phyloP scores from a whole-genome alignment of 306 rosid genomes.

The Prunus padus region DNA sequence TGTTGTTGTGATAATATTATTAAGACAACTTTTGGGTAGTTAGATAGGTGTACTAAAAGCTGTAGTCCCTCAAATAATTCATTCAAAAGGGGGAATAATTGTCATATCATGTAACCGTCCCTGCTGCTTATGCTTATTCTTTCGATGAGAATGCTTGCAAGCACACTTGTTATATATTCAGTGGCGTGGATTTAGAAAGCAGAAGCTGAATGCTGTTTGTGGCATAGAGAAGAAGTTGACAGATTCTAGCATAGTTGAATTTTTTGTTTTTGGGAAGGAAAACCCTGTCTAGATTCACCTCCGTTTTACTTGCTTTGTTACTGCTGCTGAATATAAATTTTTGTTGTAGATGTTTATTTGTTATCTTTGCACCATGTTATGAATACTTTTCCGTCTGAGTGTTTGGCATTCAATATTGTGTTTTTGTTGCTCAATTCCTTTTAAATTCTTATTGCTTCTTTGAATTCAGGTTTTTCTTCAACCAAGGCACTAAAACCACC shows the following conservation, averaged over 20 bases:
- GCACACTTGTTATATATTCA: too few relatives aligned
- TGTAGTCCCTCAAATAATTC: neutral
- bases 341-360: neutral
- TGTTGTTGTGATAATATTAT: neutral
- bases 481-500: constrained; percentile 17
- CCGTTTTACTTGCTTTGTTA: neutral
- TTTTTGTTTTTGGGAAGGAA: neutral
- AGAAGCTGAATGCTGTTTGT: neutral
- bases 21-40: neutral
- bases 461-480: constrained; percentile 41
- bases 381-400: neutral
- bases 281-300: neutral
- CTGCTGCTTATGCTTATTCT: too few relatives aligned
- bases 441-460: constrained; percentile 8
- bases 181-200: neutral
- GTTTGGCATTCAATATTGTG: neutral
- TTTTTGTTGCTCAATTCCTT: neutral
- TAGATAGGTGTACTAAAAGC: neutral
- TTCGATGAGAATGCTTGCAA: too few relatives aligned
- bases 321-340: neutral
- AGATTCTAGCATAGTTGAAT: neutral
- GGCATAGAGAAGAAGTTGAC: neutral
- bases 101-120: too few relatives aligned
- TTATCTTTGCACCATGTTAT: neutral
- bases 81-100: neutral